These are phyloP conservation scores for Leptographium radiaticola DNA, from an alignment of 2,329 filamentous ascomycete genomes.

Conservation along the genomic window DNA sequence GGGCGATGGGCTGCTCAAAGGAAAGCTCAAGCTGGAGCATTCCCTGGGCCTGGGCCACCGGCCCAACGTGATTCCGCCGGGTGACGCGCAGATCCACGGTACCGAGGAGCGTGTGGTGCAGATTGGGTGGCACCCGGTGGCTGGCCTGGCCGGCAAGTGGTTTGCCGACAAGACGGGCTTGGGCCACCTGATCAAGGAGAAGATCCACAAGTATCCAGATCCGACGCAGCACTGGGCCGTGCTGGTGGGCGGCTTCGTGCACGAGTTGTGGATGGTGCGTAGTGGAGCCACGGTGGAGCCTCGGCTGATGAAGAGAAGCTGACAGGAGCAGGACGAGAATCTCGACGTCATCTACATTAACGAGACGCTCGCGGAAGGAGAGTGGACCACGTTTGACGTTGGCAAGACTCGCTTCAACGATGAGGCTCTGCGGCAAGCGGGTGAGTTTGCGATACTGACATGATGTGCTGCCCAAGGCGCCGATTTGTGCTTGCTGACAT, in stretches of 20 bases:
- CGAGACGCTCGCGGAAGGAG: slow-evolving; percentile 26
- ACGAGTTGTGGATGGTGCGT: slow-evolving; percentile 46
- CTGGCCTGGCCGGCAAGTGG: slow-evolving; percentile 42
- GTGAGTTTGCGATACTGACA: slow-evolving; percentile 15
- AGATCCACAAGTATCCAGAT: slow-evolving; percentile 40
- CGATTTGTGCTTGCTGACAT: too few species aligned
- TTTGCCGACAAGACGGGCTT: slow-evolving; percentile 42
- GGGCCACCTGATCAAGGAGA: slow-evolving; percentile 42
- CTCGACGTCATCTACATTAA: slow-evolving; percentile 46
- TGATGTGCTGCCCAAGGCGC: too few species aligned
- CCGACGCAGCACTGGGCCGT: slow-evolving; percentile 49
- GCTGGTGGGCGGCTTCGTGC: slow-evolving; percentile 39
- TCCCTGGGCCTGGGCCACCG: slow-evolving; percentile 28
- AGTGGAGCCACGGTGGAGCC: not conserved
- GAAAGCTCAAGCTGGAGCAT: slow-evolving; percentile 27
- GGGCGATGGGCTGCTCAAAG: slow-evolving; percentile 22
- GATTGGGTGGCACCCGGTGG: slow-evolving; percentile 47
- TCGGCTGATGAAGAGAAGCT: not conserved
- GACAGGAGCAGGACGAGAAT: slow-evolving; percentile 30
- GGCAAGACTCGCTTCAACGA: slow-evolving; percentile 42
- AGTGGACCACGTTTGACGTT: slow-evolving; percentile 38
- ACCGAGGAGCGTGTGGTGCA: slow-evolving; percentile 29
- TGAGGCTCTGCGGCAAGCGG: slow-evolving; percentile 34
- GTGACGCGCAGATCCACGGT: slow-evolving; percentile 22
- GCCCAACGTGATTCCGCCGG: slow-evolving; percentile 29